Evolutionary conservation across 495 filamentous ascomycete species (phyloP), one percentile per base, ranked within the genome.

Genomic region (Podospora pseudoanserina): DNA sequence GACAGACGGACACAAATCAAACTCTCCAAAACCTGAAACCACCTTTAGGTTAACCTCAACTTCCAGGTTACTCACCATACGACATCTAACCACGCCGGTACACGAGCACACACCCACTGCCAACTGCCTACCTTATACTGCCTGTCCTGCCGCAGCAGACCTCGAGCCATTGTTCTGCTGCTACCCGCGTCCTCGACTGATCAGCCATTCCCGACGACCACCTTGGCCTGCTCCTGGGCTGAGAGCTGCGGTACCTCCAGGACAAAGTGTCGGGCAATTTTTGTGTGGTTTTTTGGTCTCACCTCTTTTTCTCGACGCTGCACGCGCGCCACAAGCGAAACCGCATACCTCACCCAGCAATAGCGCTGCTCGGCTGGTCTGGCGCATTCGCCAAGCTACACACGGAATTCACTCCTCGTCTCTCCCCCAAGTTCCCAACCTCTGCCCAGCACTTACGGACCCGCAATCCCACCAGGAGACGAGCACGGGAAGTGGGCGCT

Each of bases 101-200:
- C 26, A 61, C 59, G 55, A 58, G 39, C 15, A 58, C 55, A 9
- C 3, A 58, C n/a, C 55, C 15, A 56, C 23, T 23, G 23, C 23
- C 54, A 56, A 18, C 23, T 23, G 23, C 23, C 23, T 23, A 18
- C 15, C 54, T 23, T 23, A 23, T 4, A 18, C 15, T 18, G 54
- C 19, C 4, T 49, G 19, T n/a, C 44, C 60, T 58, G 60, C 60
- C 44, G 60, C 64, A 62, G 60, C 64, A 62, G 59, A 63, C 32
- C 63, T 66, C 68, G 60, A 70, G 59, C 64, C 64, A 70, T 63
- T 68, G 61, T 62, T 16, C 68, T 70, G 59, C 62, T 70, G 68
- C 53, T 28, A 70, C 49, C 68, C 68, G 68, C 27, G 15, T 20
- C 23, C 67, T 64, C 67, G 32, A 63, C 49, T 44, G 58, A 65